phyloP scores from a whole-genome alignment of 306 rosid genomes.

The Rosa lucieae region DNA sequence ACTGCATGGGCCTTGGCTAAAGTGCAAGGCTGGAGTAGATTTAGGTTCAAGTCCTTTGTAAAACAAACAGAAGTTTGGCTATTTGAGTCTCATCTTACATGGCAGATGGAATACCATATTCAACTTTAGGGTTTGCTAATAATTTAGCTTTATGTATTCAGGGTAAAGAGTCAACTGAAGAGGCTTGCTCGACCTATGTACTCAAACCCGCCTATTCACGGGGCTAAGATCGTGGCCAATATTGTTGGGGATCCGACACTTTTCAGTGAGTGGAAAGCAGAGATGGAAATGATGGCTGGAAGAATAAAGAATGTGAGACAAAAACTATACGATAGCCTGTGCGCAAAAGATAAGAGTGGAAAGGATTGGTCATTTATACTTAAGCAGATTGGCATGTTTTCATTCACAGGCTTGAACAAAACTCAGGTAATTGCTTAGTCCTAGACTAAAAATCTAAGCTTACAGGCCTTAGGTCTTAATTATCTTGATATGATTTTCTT shows the following conservation, averaged over 20 bases:
- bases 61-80: neutral
- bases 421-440: conserved; percentile 56
- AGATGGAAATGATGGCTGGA: conserved; percentile 99
- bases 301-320: conserved; percentile 90
- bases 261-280: conserved; percentile 88
- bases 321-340: conserved; percentile 65
- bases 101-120: neutral
- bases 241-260: conserved; percentile 83
- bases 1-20: neutral
- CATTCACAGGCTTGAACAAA: conserved; percentile 84
- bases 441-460: conserved; percentile 8
- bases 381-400: conserved; percentile 96
- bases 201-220: conserved; percentile 96
- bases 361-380: conserved; percentile 98
- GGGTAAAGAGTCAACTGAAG: conserved; percentile 96
- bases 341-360: conserved; percentile 84
- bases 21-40: neutral
- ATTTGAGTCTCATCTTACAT: neutral
- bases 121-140: conserved; percentile 17
- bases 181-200: conserved; percentile 99
- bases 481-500: neutral
- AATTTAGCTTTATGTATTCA: conserved; percentile 32
- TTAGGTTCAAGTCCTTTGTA: neutral
- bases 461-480: neutral
- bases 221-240: conserved; percentile 91